phyloP scores from a whole-genome alignment of 441 rosid genomes.

The Pelargonium australe region DNA sequence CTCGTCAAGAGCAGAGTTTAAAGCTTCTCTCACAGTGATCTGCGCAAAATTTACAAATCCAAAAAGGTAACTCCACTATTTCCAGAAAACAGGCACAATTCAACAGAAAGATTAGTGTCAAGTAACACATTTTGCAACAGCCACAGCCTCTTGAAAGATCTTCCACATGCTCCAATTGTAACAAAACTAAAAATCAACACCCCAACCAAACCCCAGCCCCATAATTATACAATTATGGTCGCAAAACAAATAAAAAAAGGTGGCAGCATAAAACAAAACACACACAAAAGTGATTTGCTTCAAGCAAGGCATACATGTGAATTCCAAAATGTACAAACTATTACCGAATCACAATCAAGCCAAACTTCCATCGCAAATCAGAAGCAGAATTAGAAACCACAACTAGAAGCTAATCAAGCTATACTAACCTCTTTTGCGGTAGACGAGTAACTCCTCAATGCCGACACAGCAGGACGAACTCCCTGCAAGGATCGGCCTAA shows the following conservation, averaged over 20 bases:
- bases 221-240: too few relatives aligned
- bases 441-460: slow-evolving; percentile 40
- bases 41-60: slow-evolving; percentile 16
- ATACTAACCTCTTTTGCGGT: slow-evolving; percentile 37
- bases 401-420: background rate
- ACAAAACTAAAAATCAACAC: background rate
- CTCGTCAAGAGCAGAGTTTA: slow-evolving; percentile 43
- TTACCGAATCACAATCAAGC: background rate
- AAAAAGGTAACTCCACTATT: background rate
- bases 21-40: slow-evolving; percentile 56
- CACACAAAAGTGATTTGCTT: too few relatives aligned
- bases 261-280: too few relatives aligned
- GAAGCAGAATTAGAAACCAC: background rate
- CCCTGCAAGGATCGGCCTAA: slow-evolving; percentile 26
- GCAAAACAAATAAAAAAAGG: too few relatives aligned
- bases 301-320: too few relatives aligned
- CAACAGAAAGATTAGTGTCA: background rate
- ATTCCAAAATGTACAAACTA: too few relatives aligned
- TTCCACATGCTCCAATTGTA: background rate
- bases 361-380: background rate
- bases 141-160: background rate
- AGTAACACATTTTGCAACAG: background rate
- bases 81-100: background rate
- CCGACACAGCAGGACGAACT: slow-evolving; percentile 26
- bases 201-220: background rate